Percentiles rank a stretch among this genome's conserved stretches.
Conservation (phyloP, 768 basidiomycete species). For the Tephrocybe rancida region DNA sequence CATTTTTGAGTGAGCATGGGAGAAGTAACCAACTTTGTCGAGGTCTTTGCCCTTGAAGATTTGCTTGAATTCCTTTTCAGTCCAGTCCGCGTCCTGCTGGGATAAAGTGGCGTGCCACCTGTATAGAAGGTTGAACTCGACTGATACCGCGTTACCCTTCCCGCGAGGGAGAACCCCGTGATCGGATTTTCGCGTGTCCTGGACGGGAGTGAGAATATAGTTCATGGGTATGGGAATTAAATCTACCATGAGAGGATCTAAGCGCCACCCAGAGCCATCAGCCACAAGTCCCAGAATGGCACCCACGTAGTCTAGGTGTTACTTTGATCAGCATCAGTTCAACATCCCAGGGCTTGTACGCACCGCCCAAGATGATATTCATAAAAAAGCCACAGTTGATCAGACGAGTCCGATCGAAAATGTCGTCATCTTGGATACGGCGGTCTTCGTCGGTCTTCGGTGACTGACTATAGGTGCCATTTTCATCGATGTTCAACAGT, state of each 20-base stretch:
- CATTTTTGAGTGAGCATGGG: too few species aligned
- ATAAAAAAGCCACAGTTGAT: constrained; percentile 76
- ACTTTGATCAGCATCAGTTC: neutral
- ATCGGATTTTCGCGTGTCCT: constrained; percentile 52
- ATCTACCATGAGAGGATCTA: constrained; percentile 65
- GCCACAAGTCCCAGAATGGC: constrained; percentile 70
- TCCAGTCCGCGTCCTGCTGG: constrained; percentile 57
- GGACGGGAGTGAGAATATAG: neutral
- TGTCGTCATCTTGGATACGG: constrained; percentile 68
- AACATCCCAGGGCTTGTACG: neutral
- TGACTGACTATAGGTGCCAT: constrained; percentile 40
- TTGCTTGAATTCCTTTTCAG: constrained; percentile 44
- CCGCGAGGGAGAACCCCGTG: constrained; percentile 65
- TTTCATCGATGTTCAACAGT: constrained; percentile 71
- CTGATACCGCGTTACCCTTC: constrained; percentile 72
- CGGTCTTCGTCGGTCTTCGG: constrained; percentile 24
- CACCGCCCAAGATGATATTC: constrained; percentile 65
- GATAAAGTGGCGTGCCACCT: constrained; percentile 71
- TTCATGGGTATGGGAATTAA: neutral
- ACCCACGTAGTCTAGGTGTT: constrained; percentile 64
- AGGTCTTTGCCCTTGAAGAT: constrained; percentile 45
- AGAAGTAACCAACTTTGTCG: constrained; percentile 31
- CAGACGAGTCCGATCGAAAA: constrained; percentile 72
- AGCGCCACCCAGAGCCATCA: constrained; percentile 65
- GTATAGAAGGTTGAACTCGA: constrained; percentile 74